Percentiles rank a stretch among this genome's conserved stretches.
phyloP scores from a whole-genome alignment of 352 stramenopile species.

The Pythium phragmitis region DNA sequence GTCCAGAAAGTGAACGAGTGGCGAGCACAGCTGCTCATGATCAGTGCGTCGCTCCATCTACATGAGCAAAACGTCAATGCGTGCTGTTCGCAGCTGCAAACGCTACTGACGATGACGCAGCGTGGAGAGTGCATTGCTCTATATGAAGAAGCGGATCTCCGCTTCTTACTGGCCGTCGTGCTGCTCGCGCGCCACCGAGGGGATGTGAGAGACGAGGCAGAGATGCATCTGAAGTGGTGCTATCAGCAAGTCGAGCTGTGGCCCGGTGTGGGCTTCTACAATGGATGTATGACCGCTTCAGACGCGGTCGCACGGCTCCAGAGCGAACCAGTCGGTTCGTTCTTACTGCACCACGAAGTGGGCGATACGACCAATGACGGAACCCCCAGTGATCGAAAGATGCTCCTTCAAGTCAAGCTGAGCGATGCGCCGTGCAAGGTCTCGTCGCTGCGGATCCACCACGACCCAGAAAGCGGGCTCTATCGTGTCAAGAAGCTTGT shows the following conservation, averaged over 20 bases:
- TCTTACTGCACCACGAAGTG: slow-evolving; percentile 38
- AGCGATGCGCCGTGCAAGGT: slow-evolving; percentile 38
- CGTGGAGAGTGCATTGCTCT: not conserved
- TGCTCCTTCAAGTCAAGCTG: slow-evolving; percentile 46
- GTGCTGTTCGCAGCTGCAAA: slow-evolving; percentile 12
- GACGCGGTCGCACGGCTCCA: slow-evolving; percentile 33
- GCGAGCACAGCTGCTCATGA: slow-evolving; percentile 39
- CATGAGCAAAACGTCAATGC: slow-evolving; percentile 10
- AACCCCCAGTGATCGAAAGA: not conserved
- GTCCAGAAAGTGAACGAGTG: not conserved
- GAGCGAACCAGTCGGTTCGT: slow-evolving; percentile 36
- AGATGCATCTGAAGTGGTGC: slow-evolving; percentile 36
- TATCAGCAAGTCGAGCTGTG: slow-evolving; percentile 54
- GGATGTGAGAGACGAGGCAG: slow-evolving; percentile 10
- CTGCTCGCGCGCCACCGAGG: not conserved
- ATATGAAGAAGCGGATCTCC: slow-evolving; percentile 14
- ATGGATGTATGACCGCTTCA: slow-evolving; percentile 33
- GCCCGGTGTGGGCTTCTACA: slow-evolving; percentile 55
- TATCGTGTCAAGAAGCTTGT: slow-evolving; percentile 46
- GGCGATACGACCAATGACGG: not conserved
- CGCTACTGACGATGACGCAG: not conserved
- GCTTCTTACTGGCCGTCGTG: slow-evolving; percentile 19
- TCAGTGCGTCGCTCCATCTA: slow-evolving; percentile 42
- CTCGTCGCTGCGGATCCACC: slow-evolving; percentile 38
- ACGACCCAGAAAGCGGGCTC: slow-evolving; percentile 24